These are phyloP conservation scores for Phascolomyces articulosus DNA, from an alignment of 371 early-diverging fungal species.

Conservation along the genomic window DNA sequence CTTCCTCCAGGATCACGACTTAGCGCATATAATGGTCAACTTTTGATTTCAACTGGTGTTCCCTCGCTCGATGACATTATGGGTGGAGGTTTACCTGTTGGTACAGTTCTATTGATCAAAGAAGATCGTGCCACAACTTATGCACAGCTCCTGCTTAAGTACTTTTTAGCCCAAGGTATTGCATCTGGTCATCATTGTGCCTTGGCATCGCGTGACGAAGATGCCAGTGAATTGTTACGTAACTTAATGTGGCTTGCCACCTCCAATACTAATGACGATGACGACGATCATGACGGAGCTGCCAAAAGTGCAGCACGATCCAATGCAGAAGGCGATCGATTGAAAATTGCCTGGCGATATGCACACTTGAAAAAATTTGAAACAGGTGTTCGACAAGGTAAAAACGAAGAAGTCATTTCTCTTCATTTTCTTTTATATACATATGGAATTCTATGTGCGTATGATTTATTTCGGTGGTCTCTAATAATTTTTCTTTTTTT, in stretches of 20 bases:
- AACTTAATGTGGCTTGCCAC: slow-evolving; percentile 65
- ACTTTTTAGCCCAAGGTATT: slow-evolving; percentile 88
- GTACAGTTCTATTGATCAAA: slow-evolving; percentile 78
- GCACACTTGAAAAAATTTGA: slow-evolving; percentile 75
- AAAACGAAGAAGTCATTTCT: no score
- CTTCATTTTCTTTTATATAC: no score
- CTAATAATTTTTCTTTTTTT: no score
- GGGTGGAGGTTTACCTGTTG: slow-evolving; percentile 88
- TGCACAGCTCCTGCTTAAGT: slow-evolving; percentile 77
- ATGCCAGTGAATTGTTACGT: slow-evolving; percentile 55
- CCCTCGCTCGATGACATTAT: slow-evolving; percentile 88
- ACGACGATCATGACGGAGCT: slow-evolving; percentile 38
- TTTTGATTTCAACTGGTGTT: slow-evolving; percentile 85
- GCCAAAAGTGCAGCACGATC: slow-evolving; percentile 29
- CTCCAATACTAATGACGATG: slow-evolving; percentile 56
- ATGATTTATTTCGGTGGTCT: no score
- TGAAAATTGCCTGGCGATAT: slow-evolving; percentile 96
- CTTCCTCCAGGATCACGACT: slow-evolving; percentile 78
- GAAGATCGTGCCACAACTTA: slow-evolving; percentile 87
- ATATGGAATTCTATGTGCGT: not conserved
- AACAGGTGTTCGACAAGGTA: slow-evolving; percentile 45
- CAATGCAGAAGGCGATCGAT: slow-evolving; percentile 57
- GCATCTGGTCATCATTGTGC: slow-evolving; percentile 76
- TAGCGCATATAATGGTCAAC: slow-evolving; percentile 80
- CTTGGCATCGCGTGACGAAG: slow-evolving; percentile 69